A percentile compares a stretch with the other conserved stretches of the same genome.
Conservation (phyloP, 495 filamentous ascomycete species). For the Lophium mytilinum region DNA sequence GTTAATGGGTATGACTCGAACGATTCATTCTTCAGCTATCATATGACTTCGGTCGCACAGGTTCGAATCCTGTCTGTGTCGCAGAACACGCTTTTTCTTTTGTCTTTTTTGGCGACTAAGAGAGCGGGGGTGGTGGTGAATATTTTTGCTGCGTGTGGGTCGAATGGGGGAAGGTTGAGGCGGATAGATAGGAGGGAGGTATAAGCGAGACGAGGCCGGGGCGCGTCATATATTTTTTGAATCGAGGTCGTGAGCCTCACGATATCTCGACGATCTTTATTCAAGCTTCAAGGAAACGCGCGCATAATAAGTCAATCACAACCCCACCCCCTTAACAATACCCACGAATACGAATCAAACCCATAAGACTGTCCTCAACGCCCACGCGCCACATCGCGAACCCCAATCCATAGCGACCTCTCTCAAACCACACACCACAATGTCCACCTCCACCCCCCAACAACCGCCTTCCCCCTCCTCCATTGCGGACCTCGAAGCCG, state of each 20-base stretch:
- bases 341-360: not conserved
- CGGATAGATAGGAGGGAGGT: no score
- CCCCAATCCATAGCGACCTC: no score
- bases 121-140: no score
- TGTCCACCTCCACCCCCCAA: not conserved
- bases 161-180: no score
- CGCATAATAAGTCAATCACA: not conserved
- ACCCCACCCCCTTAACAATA: not conserved
- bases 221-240: no score
- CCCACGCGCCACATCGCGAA: not conserved
- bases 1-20: constrained; percentile 3
- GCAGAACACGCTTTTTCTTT: not conserved
- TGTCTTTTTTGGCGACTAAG: not conserved
- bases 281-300: not conserved
- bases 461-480: constrained; percentile 1
- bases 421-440: not conserved
- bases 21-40: not conserved
- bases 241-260: not conserved
- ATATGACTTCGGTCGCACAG: constrained; percentile 2
- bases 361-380: not conserved
- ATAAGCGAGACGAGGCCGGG: no score
- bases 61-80: constrained; percentile 3
- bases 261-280: no score
- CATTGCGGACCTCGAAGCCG: constrained; percentile 15
- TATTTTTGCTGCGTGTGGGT: no score